Percentiles rank a stretch among this genome's conserved stretches.
Evolutionary conservation across 305 asterid genomes (phyloP).

Genomic region (Ruellia speciosa): DNA sequence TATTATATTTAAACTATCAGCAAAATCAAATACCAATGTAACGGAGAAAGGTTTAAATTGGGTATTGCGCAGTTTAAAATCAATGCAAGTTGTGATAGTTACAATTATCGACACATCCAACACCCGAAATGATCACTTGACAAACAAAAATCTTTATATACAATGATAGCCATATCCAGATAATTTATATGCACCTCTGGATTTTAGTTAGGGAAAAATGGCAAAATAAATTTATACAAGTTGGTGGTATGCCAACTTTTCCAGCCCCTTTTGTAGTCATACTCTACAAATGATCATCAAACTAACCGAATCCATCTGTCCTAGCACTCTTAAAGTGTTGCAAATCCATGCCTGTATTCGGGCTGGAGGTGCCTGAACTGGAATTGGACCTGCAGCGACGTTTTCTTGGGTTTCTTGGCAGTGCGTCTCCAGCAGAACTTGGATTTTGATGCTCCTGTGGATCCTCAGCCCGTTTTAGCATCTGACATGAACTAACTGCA

Average conservation of each 20-base stretch:
- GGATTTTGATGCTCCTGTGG: slow-evolving; percentile 18
- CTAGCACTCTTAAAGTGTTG: slow-evolving; percentile 26
- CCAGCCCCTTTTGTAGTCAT: no score
- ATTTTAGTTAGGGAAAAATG: background rate
- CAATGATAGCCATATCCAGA: background rate
- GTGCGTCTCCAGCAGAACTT: slow-evolving; percentile 14
- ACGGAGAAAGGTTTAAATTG: no score
- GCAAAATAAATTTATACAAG: background rate
- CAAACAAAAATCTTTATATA: no score
- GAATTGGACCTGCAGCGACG: slow-evolving; percentile 33
- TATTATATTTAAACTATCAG: no score
- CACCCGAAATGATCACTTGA: no score
- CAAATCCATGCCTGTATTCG: slow-evolving; percentile 23
- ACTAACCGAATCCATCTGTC: slow-evolving; percentile 23
- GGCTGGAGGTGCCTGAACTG: slow-evolving; percentile 19
- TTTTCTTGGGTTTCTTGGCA: slow-evolving; percentile 40
- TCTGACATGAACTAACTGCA: slow-evolving; percentile 16
- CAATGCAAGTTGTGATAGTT: no score
- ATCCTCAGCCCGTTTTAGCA: slow-evolving; percentile 25
- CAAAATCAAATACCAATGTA: no score
- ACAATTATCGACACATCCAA: no score
- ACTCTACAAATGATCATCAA: background rate
- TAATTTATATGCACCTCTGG: no score
- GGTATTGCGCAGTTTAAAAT: no score
- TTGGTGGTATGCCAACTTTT: background rate